Evolutionary conservation across 805 yeast genomes (phyloP).

Genomic region (Suhomyces xylopsoci): DNA sequence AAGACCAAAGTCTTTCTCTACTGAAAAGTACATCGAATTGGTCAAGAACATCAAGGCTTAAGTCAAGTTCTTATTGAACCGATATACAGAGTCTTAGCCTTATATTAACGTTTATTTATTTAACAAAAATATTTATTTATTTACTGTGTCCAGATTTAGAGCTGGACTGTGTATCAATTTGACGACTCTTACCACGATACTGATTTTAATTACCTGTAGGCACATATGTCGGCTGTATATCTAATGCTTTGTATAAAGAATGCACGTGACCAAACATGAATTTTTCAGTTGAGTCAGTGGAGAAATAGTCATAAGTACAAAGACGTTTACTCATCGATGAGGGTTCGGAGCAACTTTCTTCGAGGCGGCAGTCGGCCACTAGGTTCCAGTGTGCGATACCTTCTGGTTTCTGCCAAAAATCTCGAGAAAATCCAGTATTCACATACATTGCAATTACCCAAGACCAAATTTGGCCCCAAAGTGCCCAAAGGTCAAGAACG

Average conservation of each 20-base stretch:
- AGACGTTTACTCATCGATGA: neutral
- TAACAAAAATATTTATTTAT: conserved; percentile 7
- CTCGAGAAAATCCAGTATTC: conserved; percentile 30
- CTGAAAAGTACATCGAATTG: conserved; percentile 77
- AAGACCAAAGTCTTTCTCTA: conserved; percentile 61
- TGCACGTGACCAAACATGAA: neutral
- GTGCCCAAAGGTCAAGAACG: conserved; percentile 49
- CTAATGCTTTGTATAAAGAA: neutral
- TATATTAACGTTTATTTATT: conserved; percentile 12
- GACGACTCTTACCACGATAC: conserved; percentile 3
- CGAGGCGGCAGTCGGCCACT: neutral
- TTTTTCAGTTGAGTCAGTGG: neutral
- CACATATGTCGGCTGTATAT: neutral
- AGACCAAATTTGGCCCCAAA: conserved; percentile 50
- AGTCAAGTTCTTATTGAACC: neutral
- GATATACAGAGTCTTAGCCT: neutral
- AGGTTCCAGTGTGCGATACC: neutral
- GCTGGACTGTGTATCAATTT: conserved; percentile 3
- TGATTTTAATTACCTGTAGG: neutral
- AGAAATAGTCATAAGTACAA: neutral
- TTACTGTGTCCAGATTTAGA: conserved; percentile 2
- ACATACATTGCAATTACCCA: conserved; percentile 60
- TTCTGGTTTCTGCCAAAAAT: neutral
- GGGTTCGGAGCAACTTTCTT: neutral
- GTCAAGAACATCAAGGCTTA: conserved; percentile 45